Evolutionary conservation across 2,329 filamentous ascomycete species (phyloP).

Genomic region (Allantophomopsis lycopodina): DNA sequence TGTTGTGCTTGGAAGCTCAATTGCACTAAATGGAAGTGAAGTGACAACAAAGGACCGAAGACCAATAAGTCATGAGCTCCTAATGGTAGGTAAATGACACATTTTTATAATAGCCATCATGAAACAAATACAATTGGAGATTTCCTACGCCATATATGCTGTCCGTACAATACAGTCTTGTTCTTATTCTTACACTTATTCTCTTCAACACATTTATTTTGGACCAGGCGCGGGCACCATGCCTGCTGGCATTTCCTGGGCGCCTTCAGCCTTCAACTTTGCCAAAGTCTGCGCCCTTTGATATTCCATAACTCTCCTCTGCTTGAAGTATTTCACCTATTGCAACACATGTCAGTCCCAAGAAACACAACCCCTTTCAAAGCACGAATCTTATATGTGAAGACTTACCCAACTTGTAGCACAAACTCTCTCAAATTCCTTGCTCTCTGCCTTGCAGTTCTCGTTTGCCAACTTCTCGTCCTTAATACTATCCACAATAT

Average conservation of each 20-base stretch:
- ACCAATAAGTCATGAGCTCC: no score
- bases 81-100: no score
- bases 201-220: neutral
- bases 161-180: neutral
- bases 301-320: conserved; percentile 83
- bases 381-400: neutral
- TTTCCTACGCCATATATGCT: neutral
- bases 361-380: neutral
- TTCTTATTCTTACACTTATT: neutral
- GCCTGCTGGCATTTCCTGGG: conserved; percentile 35
- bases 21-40: no score
- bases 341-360: neutral
- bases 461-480: conserved; percentile 39
- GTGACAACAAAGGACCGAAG: no score
- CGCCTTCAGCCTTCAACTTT: conserved; percentile 61
- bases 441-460: conserved; percentile 44
- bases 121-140: no score
- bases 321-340: conserved; percentile 66
- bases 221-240: conserved; percentile 1
- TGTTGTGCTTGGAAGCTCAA: no score
- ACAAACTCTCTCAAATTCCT: conserved; percentile 71
- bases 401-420: conserved; percentile 74
- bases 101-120: no score
- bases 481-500: conserved; percentile 63
- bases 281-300: conserved; percentile 72